A percentile compares a stretch with the other conserved stretches of the same genome.
These are phyloP conservation scores for Fusarium sambucinum DNA, from an alignment of 2,329 filamentous ascomycete genomes.

Conservation along the genomic window DNA sequence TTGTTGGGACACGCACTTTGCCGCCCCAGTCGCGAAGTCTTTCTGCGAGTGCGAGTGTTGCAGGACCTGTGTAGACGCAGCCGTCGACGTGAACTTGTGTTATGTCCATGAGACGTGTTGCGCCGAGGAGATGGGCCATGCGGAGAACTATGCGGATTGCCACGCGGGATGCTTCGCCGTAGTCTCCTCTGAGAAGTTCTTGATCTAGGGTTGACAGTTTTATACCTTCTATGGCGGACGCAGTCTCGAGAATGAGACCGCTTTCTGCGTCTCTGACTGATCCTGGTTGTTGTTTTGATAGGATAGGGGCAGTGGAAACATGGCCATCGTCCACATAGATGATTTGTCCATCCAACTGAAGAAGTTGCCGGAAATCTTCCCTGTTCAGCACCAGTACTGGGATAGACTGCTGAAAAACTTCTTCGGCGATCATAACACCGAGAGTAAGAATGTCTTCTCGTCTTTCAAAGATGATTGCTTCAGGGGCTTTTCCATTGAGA, in stretches of 20 bases:
- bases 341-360: slow-evolving; percentile 6
- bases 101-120: slow-evolving; percentile 34
- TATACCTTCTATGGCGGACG: slow-evolving; percentile 34
- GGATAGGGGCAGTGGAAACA: slow-evolving; percentile 2
- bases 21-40: slow-evolving; percentile 34
- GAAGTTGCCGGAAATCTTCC: slow-evolving; percentile 29
- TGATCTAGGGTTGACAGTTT: slow-evolving; percentile 24
- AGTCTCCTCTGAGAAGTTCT: slow-evolving; percentile 15
- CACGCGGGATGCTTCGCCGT: slow-evolving; percentile 27
- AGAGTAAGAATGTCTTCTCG: slow-evolving; percentile 59
- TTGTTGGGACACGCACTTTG: slow-evolving; percentile 28
- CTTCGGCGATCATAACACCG: slow-evolving; percentile 58
- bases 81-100: slow-evolving; percentile 37
- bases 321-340: slow-evolving; percentile 22
- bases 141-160: slow-evolving; percentile 34
- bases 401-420: slow-evolving; percentile 56
- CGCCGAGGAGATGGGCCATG: slow-evolving; percentile 29
- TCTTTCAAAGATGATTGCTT: slow-evolving; percentile 57
- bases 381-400: slow-evolving; percentile 53
- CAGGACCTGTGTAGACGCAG: slow-evolving; percentile 45
- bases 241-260: slow-evolving; percentile 8
- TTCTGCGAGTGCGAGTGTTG: slow-evolving; percentile 28
- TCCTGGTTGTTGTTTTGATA: not conserved
- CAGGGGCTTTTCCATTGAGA: slow-evolving; percentile 54
- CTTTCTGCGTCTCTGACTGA: not conserved